Conservation (phyloP, 2,329 filamentous ascomycete genomes). For the Aureobasidium namibiae region DNA sequence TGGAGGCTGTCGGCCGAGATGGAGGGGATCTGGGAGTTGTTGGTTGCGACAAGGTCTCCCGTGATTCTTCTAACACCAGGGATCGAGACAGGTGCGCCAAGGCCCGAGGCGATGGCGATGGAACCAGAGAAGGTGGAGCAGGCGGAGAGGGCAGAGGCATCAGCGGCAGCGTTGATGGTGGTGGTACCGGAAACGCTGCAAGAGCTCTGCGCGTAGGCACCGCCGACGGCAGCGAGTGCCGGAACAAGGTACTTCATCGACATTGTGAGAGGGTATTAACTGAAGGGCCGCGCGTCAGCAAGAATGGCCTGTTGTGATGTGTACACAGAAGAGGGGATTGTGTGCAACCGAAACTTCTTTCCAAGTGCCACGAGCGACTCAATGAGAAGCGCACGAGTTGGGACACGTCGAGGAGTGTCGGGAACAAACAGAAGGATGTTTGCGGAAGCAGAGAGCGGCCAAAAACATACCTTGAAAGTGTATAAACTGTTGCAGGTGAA, state of each 20-base stretch:
- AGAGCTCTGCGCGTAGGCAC: conserved; percentile 33
- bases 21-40: conserved; percentile 54
- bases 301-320: neutral
- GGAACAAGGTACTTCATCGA: conserved; percentile 48
- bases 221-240: conserved; percentile 45
- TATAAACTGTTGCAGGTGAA: conserved; percentile 11
- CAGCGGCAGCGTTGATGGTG: conserved; percentile 53
- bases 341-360: neutral
- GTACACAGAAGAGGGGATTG: neutral
- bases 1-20: conserved; percentile 55
- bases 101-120: conserved; percentile 53
- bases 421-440: neutral
- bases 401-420: neutral
- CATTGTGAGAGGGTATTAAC: conserved; percentile 33
- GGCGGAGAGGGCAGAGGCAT: conserved; percentile 49
- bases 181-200: conserved; percentile 37
- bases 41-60: conserved; percentile 44
- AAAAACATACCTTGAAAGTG: conserved; percentile 12
- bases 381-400: neutral
- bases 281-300: conserved; percentile 2
- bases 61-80: conserved; percentile 53
- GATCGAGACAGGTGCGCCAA: conserved; percentile 53
- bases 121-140: conserved; percentile 65
- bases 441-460: neutral
- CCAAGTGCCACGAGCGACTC: neutral